Percentiles rank a stretch among this genome's conserved stretches.
Evolutionary conservation across 2,329 filamentous ascomycete species (phyloP).

Genomic region (Beauveria asiatica): DNA sequence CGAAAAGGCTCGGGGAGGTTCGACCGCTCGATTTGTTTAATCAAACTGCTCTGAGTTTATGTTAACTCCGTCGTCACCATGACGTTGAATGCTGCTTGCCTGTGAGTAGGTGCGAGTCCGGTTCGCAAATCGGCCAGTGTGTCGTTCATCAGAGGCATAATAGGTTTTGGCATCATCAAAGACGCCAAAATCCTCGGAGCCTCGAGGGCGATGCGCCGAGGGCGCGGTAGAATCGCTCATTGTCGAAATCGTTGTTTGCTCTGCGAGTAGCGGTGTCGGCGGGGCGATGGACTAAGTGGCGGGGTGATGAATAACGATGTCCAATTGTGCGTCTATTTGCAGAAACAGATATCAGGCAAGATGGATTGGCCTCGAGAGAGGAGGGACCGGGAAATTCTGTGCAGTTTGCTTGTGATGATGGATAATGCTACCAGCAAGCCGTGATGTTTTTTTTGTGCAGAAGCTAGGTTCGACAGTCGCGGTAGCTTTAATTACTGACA

Average conservation of each 20-base stretch:
- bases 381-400: neutral
- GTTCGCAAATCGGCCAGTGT: constrained; percentile 38
- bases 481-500: neutral
- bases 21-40: constrained; percentile 44
- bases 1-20: constrained; percentile 46
- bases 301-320: neutral
- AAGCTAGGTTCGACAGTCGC: neutral
- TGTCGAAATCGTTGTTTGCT: constrained; percentile 1
- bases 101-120: constrained; percentile 51
- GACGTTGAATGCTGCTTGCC: constrained; percentile 24
- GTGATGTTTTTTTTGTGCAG: constrained; percentile 4
- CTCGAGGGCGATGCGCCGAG: constrained; percentile 15
- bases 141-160: constrained; percentile 48
- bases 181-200: constrained; percentile 40
- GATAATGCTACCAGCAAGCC: neutral
- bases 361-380: neutral
- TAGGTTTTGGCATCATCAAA: constrained; percentile 52
- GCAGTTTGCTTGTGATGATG: neutral
- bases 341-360: neutral
- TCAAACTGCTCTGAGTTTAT: constrained; percentile 39
- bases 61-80: constrained; percentile 19
- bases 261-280: constrained; percentile 9
- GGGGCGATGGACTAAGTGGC: constrained; percentile 3
- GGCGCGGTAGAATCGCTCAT: constrained; percentile 10
- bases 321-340: neutral